Conservation (phyloP, 2,329 filamentous ascomycete genomes). For the Epichloe aotearoae region DNA sequence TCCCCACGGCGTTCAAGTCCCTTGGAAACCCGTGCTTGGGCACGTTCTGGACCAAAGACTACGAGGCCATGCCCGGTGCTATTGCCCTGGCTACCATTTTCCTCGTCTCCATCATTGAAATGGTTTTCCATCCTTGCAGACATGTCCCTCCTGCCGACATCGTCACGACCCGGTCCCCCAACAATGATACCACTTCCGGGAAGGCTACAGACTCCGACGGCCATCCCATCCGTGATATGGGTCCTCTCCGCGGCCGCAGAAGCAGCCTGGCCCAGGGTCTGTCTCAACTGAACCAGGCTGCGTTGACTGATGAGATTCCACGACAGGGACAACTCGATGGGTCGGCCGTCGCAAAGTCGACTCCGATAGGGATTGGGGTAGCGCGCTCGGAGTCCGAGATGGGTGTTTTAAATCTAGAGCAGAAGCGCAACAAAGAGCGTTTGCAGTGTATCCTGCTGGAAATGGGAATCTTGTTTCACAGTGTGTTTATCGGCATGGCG, state of each 20-base stretch:
- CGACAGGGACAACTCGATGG: neutral
- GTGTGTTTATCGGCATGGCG: constrained; percentile 74
- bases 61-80: constrained; percentile 65
- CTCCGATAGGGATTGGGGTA: neutral
- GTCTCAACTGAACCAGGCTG: constrained; percentile 14
- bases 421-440: constrained; percentile 50
- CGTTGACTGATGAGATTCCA: constrained; percentile 2
- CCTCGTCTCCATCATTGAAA: constrained; percentile 71
- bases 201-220: neutral
- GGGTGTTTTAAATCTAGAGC: constrained; percentile 29
- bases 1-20: constrained; percentile 51
- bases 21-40: constrained; percentile 56
- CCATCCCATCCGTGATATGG: constrained; percentile 19
- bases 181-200: neutral
- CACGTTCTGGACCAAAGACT: constrained; percentile 60
- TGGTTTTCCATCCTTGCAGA: constrained; percentile 38
- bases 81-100: constrained; percentile 69
- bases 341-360: neutral
- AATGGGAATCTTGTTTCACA: constrained; percentile 51
- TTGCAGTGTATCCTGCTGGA: constrained; percentile 68
- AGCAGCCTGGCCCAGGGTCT: constrained; percentile 22
- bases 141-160: constrained; percentile 13
- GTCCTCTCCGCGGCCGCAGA: constrained; percentile 19
- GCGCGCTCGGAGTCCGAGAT: neutral
- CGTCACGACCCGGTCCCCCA: neutral